These are phyloP conservation scores for Hebeloma cylindrosporum DNA, from an alignment of 768 basidiomycete species.

Conservation along the genomic window DNA sequence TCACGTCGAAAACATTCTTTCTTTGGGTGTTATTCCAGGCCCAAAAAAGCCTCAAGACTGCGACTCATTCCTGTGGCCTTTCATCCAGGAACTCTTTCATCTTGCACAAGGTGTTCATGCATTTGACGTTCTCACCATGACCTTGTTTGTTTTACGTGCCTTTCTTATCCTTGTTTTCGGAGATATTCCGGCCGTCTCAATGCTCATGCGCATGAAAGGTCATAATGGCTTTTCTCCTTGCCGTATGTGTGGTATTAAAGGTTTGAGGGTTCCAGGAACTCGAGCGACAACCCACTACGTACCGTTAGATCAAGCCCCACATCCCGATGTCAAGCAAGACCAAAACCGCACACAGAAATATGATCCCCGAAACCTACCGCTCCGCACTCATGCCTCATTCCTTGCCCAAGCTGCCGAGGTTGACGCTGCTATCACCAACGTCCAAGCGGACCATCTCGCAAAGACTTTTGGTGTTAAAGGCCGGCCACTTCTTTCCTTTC, in stretches of 20 bases:
- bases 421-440: slow-evolving; percentile 21
- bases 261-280: slow-evolving; percentile 13
- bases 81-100: slow-evolving; percentile 36
- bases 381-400: slow-evolving; percentile 32
- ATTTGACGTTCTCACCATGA: slow-evolving; percentile 17
- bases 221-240: slow-evolving; percentile 38
- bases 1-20: slow-evolving; percentile 35
- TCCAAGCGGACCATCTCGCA: slow-evolving; percentile 19
- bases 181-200: slow-evolving; percentile 23
- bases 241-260: slow-evolving; percentile 37
- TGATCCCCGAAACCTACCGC: slow-evolving; percentile 33
- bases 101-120: slow-evolving; percentile 39
- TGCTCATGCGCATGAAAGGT: slow-evolving; percentile 38
- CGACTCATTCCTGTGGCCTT: slow-evolving; percentile 43
- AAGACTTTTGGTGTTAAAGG: slow-evolving; percentile 36
- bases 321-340: slow-evolving; percentile 16
- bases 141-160: slow-evolving; percentile 15
- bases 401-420: slow-evolving; percentile 24
- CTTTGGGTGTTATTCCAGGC: slow-evolving; percentile 45
- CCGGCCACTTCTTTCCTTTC: slow-evolving; percentile 27
- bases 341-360: slow-evolving; percentile 12
- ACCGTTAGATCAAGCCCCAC: slow-evolving; percentile 22
- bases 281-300: slow-evolving; percentile 26
- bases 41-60: slow-evolving; percentile 43
- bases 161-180: slow-evolving; percentile 22